Evolutionary conservation across 2,329 filamentous ascomycete species (phyloP).

Genomic region (Orbilia oligospora): DNA sequence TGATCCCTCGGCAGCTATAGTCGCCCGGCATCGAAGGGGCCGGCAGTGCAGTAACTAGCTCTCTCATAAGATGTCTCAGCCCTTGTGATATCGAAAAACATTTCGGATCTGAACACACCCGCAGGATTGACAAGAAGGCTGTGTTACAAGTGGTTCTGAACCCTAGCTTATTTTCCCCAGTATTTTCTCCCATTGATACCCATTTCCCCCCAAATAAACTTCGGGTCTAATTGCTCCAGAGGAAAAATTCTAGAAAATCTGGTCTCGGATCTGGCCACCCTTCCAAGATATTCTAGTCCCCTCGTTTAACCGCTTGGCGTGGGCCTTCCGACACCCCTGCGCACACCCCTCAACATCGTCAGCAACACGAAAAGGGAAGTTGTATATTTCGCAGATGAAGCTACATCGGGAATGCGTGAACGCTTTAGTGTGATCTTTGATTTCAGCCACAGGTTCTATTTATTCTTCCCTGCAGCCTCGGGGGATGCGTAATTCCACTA

Average conservation of each 20-base stretch:
- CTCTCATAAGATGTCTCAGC: constrained; percentile 21
- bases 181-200: background rate
- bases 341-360: constrained; percentile 8
- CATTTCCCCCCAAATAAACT: background rate
- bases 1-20: constrained; percentile 4
- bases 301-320: constrained; percentile 26
- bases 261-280: background rate
- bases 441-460: constrained; percentile 9
- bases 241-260: constrained; percentile 14
- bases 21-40: background rate
- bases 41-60: background rate
- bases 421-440: constrained; percentile 16
- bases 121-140: constrained; percentile 6
- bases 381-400: constrained; percentile 25
- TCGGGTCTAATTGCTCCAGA: background rate
- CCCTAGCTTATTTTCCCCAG: constrained; percentile 3
- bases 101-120: constrained; percentile 30
- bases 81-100: constrained; percentile 32
- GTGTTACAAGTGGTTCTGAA: background rate
- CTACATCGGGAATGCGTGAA: constrained; percentile 15
- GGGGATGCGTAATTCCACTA: background rate
- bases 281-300: constrained; percentile 19
- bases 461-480: background rate
- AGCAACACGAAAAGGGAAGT: constrained; percentile 24
- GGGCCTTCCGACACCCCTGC: background rate